Evolutionary conservation across 2,329 filamentous ascomycete genomes (phyloP).

Genomic region (Cytospora chrysosperma): DNA sequence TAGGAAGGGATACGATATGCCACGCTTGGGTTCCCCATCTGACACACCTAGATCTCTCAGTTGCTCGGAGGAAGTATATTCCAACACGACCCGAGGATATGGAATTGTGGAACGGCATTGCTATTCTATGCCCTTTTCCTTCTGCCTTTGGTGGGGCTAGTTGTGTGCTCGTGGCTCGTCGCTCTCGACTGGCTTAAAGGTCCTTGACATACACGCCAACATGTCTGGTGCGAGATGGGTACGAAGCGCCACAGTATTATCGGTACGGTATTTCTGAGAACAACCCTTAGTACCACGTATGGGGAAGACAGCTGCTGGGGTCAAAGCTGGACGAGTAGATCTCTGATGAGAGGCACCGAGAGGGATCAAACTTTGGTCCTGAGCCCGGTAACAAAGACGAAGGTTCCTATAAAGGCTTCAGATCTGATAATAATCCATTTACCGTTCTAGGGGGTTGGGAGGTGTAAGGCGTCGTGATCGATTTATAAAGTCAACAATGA

Average conservation of each 20-base stretch:
- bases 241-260: not conserved
- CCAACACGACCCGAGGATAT: not conserved
- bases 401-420: not conserved
- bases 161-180: too few species aligned
- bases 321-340: not conserved
- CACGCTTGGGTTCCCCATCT: not conserved
- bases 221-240: not conserved
- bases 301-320: not conserved
- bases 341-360: not conserved
- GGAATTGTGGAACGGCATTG: not conserved
- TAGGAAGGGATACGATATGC: too few species aligned
- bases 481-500: too few species aligned
- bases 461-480: too few species aligned
- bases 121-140: not conserved
- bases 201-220: not conserved
- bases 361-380: not conserved
- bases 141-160: rapidly evolving
- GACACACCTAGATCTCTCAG: not conserved
- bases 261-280: too few species aligned
- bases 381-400: not conserved
- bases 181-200: not conserved
- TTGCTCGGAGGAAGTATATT: not conserved
- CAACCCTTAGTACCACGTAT: not conserved
- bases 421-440: too few species aligned
- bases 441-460: too few species aligned